phyloP scores from a whole-genome alignment of 345 rosid species.

The Gossypium thurberi region DNA sequence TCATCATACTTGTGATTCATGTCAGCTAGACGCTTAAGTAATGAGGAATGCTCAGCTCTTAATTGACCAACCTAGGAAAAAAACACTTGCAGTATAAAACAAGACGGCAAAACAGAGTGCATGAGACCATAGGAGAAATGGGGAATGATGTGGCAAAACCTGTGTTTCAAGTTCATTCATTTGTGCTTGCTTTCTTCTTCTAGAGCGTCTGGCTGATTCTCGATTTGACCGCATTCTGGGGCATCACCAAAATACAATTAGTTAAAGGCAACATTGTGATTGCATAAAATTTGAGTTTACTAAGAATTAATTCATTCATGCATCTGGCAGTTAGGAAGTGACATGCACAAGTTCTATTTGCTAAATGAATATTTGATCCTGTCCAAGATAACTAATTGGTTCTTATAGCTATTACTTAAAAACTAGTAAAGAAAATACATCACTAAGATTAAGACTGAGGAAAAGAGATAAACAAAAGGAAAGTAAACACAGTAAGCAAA shows the following conservation, averaged over 20 bases:
- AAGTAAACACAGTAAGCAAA: neutral
- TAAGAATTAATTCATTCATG: slow-evolving; percentile 4
- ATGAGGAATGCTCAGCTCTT: slow-evolving; percentile 65
- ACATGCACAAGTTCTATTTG: neutral
- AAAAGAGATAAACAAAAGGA: neutral
- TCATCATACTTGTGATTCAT: slow-evolving; percentile 70
- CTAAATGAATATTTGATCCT: neutral
- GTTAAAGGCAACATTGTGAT: neutral
- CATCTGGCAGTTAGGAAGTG: neutral
- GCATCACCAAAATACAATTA: slow-evolving; percentile 18
- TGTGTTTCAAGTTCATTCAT: slow-evolving; percentile 82
- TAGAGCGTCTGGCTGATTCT: slow-evolving; percentile 97
- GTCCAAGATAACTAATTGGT: slow-evolving; percentile 1
- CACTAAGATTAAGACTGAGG: neutral
- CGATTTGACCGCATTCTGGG: slow-evolving; percentile 91
- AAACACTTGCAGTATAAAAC: neutral
- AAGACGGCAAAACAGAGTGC: neutral
- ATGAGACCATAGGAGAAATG: neutral
- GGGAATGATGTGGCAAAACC: slow-evolving; percentile 34
- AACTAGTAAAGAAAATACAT: neutral
- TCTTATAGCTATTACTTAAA: neutral
- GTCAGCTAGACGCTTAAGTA: slow-evolving; percentile 59
- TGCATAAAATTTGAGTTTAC: neutral
- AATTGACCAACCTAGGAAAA: slow-evolving; percentile 63
- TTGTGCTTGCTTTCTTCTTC: slow-evolving; percentile 87